Base-by-base conservation (phyloP, 2,329 filamentous ascomycete genomes). In the Teratosphaeria nubilosa region DNA sequence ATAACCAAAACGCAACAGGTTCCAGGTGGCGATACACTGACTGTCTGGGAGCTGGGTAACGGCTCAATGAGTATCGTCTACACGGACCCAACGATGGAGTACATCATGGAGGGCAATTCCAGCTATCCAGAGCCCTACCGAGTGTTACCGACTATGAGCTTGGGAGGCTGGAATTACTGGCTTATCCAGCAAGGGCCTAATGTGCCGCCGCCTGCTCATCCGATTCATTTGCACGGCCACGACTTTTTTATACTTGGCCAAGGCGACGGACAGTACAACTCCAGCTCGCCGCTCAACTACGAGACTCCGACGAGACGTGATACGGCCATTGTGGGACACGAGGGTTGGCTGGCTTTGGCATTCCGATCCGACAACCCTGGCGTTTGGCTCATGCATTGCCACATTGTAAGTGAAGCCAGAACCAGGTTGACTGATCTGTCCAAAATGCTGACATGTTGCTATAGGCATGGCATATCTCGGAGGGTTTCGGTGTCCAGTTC, bases 331-430 rank as follows among this genome's bases (percentile, higher is more conserved):
- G 65, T 82, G 0, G 75, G 76, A 0, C 65, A 66, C 1, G 66
- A 67, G 7, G 80, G 80, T 0, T 77, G 78, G 64, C 63, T 82
- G 5, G 76, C 77, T 2, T 68, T 82, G 9, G 79, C 75, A 0
- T 82, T 80, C 64, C 63, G 74, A 58, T 73, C 77, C 0, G 76
- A 83, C 64, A 82, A 82, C 64, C 80, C 80, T 0, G 80, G 80
- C 14, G 62, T 58, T 3, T 69, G 66, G 66, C 48, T 68, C 2
- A 61, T 65, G 70, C 81, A 83, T 68, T 83, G 81, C 70, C 81
- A 84, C 68, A 81, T 84, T 31, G 64, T 82, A 64, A 48, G 41
- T 84, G 80, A 82, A 82, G 86, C 65, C 78, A 84, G 22, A 77
- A 77, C 66, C 80, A 82, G 13, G 9, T 5, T 41, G 10, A 41